Conservation (phyloP, 176 grass and related monocot genomes). For the Carex kokanica region DNA sequence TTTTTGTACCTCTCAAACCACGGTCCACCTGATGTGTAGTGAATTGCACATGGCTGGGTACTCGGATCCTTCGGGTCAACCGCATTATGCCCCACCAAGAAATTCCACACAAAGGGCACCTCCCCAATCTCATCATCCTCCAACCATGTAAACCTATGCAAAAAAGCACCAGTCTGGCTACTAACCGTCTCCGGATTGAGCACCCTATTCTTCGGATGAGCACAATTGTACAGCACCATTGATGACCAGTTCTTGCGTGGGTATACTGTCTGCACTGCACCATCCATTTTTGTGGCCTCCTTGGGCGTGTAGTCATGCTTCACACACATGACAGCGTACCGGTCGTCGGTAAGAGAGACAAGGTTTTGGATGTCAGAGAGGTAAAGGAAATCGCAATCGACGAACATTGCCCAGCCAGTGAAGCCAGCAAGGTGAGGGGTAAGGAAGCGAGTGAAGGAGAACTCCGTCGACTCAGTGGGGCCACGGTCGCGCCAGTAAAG, state of each 20-base stretch:
- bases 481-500: constrained; percentile 61
- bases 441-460: constrained; percentile 96
- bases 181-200: constrained; percentile 80
- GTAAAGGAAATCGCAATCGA: constrained; percentile 95
- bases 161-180: constrained; percentile 48
- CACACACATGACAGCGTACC: constrained; percentile 59
- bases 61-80: constrained; percentile 43
- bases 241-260: constrained; percentile 98
- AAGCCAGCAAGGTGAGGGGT: constrained; percentile 59
- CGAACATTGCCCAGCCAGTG: constrained; percentile 80
- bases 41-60: constrained; percentile 53
- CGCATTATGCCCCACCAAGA: constrained; percentile 83
- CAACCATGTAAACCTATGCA: constrained; percentile 88
- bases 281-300: constrained; percentile 93
- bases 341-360: constrained; percentile 17
- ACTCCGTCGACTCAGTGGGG: constrained; percentile 81
- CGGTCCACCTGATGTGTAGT: constrained; percentile 79
- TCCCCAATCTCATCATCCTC: constrained; percentile 82
- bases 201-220: constrained; percentile 71
- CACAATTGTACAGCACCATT: constrained; percentile 88
- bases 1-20: constrained; percentile 76
- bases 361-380: constrained; percentile 62
- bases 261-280: constrained; percentile 69
- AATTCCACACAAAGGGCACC: constrained; percentile 84
- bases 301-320: constrained; percentile 69